These are phyloP conservation scores for Dichomitus squalens DNA, from an alignment of 1,284 basidiomycete species.

Conservation along the genomic window DNA sequence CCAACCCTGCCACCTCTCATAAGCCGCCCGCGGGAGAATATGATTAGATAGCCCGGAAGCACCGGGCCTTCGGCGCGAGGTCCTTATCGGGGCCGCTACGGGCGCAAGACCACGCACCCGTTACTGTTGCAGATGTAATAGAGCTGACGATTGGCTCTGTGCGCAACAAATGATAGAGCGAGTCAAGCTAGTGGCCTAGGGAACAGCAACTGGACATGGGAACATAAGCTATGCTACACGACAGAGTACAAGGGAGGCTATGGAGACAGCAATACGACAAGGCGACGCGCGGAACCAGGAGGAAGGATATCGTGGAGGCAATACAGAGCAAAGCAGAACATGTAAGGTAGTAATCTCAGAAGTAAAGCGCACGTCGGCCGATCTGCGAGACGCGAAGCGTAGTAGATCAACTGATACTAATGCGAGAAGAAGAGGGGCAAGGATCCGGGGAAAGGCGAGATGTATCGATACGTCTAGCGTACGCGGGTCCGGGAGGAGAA, in stretches of 20 bases:
- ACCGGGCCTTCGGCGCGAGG: background rate
- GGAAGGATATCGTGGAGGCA: background rate
- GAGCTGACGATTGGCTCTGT: no score
- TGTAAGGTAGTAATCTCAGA: slow-evolving; percentile 17
- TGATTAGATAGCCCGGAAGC: background rate
- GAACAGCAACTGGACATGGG: no score
- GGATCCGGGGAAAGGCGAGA: background rate
- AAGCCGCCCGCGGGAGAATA: background rate
- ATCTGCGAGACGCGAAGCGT: background rate
- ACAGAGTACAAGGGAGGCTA: background rate
- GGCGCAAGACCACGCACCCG: no score
- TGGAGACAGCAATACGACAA: background rate
- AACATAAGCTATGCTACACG: background rate
- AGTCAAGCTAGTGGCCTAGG: no score
- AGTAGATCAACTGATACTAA: slow-evolving; percentile 1
- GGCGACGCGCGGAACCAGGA: background rate
- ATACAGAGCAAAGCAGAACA: background rate
- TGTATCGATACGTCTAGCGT: slow-evolving; percentile 8
- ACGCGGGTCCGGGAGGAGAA: background rate
- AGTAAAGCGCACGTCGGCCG: background rate
- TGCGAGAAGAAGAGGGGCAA: background rate
- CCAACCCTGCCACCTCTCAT: background rate
- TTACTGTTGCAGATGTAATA: no score
- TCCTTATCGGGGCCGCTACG: background rate
- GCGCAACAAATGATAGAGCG: no score